A percentile compares a stretch with the other conserved stretches of the same genome.
phyloP scores from a whole-genome alignment of 148 eudicot species.

The Mesembryanthemum crystallinum region DNA sequence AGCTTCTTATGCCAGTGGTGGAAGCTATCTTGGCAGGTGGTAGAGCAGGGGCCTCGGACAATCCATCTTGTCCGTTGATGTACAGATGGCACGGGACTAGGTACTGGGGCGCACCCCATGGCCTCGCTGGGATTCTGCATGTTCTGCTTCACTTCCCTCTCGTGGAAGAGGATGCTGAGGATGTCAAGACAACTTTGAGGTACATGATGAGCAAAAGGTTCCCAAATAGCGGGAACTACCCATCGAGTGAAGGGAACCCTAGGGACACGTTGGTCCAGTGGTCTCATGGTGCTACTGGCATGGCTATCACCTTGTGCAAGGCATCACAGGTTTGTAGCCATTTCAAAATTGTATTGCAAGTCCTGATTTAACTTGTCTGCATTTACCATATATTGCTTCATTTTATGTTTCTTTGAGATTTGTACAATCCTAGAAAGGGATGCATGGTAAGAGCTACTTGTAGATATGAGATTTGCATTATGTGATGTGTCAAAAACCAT shows the following conservation, averaged over 20 bases:
- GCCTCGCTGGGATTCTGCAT: slow-evolving; percentile 73
- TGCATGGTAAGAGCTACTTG: too few species aligned
- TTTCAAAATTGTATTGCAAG: too few species aligned
- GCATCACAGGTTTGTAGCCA: slow-evolving; percentile 64
- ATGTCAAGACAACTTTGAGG: slow-evolving; percentile 63
- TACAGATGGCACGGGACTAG: slow-evolving; percentile 86
- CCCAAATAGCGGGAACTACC: slow-evolving; percentile 76
- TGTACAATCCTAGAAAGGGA: too few species aligned
- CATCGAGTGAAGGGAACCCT: slow-evolving; percentile 67
- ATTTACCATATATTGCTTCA: too few species aligned
- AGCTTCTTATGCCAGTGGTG: slow-evolving; percentile 59
- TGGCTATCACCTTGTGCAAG: slow-evolving; percentile 70
- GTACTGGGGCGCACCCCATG: slow-evolving; percentile 82
- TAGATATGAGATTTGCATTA: too few species aligned
- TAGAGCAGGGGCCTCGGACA: slow-evolving; percentile 65
- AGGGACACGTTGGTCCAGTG: slow-evolving; percentile 73
- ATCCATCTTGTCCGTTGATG: slow-evolving; percentile 58
- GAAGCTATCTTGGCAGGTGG: slow-evolving; percentile 77
- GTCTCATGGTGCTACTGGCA: slow-evolving; percentile 77
- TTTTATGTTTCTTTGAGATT: too few species aligned
- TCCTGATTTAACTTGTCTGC: too few species aligned
- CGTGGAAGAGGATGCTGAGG: slow-evolving; percentile 49
- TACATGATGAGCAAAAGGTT: slow-evolving; percentile 79
- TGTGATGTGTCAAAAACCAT: too few species aligned
- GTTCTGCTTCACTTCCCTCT: slow-evolving; percentile 73